Evolutionary conservation across 305 asterid genomes (phyloP), one percentile per base, ranked within the genome.

Genomic region (Solanum hybrid): DNA sequence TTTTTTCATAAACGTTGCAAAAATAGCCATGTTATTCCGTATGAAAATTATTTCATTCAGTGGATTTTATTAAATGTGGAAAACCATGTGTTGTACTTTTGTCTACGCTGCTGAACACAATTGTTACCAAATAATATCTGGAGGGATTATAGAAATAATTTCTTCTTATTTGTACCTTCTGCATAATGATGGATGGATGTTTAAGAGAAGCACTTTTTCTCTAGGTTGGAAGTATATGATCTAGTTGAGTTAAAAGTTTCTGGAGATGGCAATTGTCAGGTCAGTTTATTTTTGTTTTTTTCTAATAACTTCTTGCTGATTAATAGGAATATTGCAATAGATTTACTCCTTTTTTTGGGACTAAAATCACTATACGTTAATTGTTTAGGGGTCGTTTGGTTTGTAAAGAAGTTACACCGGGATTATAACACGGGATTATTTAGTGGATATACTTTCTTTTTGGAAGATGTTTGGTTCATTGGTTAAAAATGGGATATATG

Each of bases 201-300:
- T 22, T 56, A 5, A 56, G 27, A 32, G 72, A 34, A 85, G 8
- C 77, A 32, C 31, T 10, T 85, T 29, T 85, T 56, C 32, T 85
- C 19, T 32, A 97, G 98, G 91, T 94, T 96, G 94, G 94, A 95
- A 93, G 90, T 95, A 89, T 97, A 97, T 80, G 98, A 95, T 81
- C 91, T 96, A 86, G 94, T 91, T 60, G 99, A 97, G 93, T 94
- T 93, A 45, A 94, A 97, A 92, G 94, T 97, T 76, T 91, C 95
- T 27, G 99, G 99, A 90, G 99, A 96, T 90, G 99, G 99, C 82
- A 97, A 96, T 90, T 97, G 99, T 90, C 99, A 97, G 99, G 99
- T 97, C 89, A 77, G 97, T 91, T 86, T 81, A 87, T 81, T 78
- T 17, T 69, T 78, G 64, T 89, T 81, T 73, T 78, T 51, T 72